Evolutionary conservation across 495 filamentous ascomycete species (phyloP), one percentile per base, ranked within the genome.

Genomic region (Neurospora sp.): DNA sequence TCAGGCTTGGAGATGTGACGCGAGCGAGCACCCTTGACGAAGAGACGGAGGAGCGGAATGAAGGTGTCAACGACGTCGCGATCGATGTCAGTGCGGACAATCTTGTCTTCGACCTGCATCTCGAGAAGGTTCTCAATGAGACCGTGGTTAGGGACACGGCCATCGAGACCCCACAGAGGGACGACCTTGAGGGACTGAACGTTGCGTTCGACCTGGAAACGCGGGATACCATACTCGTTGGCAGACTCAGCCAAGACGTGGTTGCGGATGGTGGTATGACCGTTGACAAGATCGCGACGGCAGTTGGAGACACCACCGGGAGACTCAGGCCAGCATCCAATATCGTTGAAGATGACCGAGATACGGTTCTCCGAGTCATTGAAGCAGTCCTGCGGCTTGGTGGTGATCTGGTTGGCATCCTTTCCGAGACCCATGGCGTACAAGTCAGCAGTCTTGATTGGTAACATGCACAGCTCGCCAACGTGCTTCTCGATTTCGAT

Each of bases 211-310:
- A 88, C 89, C 77, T 91, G 89, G 76, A 90, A 87, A 71, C 89
- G 89, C 5, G 89, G 89, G 11, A 90, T 79, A 12, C 89, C 89
- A 73, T 86, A 90, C 73, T 91, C 89, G 74, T 89, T 90, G 10
- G 88, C 89, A 3, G 88, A 87, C 77, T 91, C 89, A 68, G 87
- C 89, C 41, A 91, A 83, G 81, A 91, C 88, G 74, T 91, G 89
- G 85, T 89, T 90, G 71, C 87, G 87, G 72, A 91, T 88, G 1
- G 87, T 88, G 35, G 82, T 79, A 71, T 90, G 83, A 35, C 87
- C 87, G 76, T 91, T 89, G 79, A 91, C 88, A 82, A 91, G 84
- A 74, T 91, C 89, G 70, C 89, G 82, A n/a, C 89, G 87, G 80
- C 89, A 91, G 38, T 88, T 88, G 59, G 89, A 90, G 20, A 91